These are phyloP conservation scores for Agaricus sinodeliciosus DNA, from an alignment of 768 basidiomycete species.

Conservation along the genomic window DNA sequence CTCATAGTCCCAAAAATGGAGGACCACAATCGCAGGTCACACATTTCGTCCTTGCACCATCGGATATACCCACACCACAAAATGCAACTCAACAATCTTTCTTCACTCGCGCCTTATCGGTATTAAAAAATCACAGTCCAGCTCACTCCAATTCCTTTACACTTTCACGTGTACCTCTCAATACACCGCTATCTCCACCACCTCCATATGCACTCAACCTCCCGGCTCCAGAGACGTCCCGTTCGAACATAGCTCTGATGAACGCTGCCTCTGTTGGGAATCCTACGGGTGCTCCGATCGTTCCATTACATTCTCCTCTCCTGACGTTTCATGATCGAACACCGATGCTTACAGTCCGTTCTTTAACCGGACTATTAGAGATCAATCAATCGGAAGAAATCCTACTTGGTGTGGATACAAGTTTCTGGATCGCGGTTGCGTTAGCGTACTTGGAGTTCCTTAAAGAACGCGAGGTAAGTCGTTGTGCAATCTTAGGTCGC, in stretches of 20 bases:
- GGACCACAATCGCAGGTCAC: constrained; percentile 31
- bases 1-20: background rate
- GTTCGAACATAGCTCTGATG: constrained; percentile 13
- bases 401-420: constrained; percentile 61
- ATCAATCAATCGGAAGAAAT: constrained; percentile 50
- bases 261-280: constrained; percentile 17
- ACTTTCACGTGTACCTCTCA: constrained; percentile 31
- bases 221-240: constrained; percentile 7
- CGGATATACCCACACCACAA: constrained; percentile 28
- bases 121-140: constrained; percentile 42
- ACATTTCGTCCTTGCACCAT: constrained; percentile 47
- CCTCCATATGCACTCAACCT: constrained; percentile 29
- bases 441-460: constrained; percentile 74
- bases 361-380: constrained; percentile 57
- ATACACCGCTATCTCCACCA: constrained; percentile 24
- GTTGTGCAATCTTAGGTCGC: background rate
- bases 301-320: constrained; percentile 30
- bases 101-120: constrained; percentile 43
- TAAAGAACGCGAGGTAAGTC: constrained; percentile 67
- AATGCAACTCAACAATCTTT: constrained; percentile 31
- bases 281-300: background rate
- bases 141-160: constrained; percentile 61
- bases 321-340: constrained; percentile 70
- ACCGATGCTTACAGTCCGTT: constrained; percentile 52
- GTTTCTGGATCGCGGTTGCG: constrained; percentile 73